Conservation (phyloP, 139 green algal species). For the Micromonas pusilla region DNA sequence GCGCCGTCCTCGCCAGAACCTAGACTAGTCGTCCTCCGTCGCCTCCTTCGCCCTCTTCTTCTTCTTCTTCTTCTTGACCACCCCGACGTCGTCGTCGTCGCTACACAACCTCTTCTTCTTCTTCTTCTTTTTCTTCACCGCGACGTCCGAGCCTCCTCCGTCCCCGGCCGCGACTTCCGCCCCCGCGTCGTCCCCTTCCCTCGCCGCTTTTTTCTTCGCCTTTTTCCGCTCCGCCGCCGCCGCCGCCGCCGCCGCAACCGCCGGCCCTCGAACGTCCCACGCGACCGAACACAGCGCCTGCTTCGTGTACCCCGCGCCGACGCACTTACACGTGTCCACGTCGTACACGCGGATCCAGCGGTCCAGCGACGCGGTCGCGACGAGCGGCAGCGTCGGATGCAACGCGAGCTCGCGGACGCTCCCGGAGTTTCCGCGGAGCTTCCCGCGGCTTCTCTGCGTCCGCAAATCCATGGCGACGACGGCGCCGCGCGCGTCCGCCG, state of each 20-base stretch:
- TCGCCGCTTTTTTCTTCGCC: background rate
- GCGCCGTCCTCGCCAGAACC: too few relatives aligned
- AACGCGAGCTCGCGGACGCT: slow-evolving; percentile 1
- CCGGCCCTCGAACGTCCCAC: background rate
- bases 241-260: background rate
- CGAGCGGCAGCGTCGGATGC: background rate
- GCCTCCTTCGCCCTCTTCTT: too few relatives aligned
- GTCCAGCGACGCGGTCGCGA: background rate
- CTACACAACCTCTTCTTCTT: background rate
- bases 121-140: slow-evolving; percentile 25
- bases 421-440: background rate
- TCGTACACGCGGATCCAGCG: slow-evolving; percentile 10
- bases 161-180: background rate
- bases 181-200: background rate
- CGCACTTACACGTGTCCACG: background rate
- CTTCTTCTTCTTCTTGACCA: background rate
- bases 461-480: background rate
- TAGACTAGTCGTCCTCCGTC: too few relatives aligned
- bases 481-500: background rate
- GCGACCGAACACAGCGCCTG: background rate
- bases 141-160: background rate
- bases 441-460: background rate
- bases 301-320: slow-evolving; percentile 10
- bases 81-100: background rate
- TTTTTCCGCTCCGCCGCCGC: background rate